Base-by-base conservation (phyloP, 345 rosid species). In the Boechera stricta region DNA sequence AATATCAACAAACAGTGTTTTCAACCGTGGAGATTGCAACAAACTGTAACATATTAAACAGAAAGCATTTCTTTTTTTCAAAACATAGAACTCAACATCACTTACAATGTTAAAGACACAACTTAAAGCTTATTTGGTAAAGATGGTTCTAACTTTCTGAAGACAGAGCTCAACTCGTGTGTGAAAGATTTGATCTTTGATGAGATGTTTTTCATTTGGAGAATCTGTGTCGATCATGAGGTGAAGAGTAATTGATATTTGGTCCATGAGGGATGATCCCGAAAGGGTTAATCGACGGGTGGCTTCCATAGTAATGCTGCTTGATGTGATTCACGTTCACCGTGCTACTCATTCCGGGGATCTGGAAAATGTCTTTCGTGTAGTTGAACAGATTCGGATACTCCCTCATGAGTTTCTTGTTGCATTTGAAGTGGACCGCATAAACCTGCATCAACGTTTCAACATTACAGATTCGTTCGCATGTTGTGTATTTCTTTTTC, bases 341-440 rank as follows among this genome's bases (percentile, higher is more conserved):
- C 1, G 91, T 79, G 71, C 83, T 77, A 63, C 71, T 82, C 83
- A 89, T 86, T n/a, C 97, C 85, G 0, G 86, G 82, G 47, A 87
- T 53, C 48, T 91, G 92, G 75, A 77, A 89, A 1, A 91, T 36
- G 63, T 87, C 97, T 75, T 91, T 91, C 13, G 87, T 82, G 80
- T 91, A 86, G 74, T 89, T 86, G 82, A 85, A 91, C 75, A 91
- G 56, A 75, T 89, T 91, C 4, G 84, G 88, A 82, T 85, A 91
- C 81, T 89, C 93, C 12, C 90, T 82, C 2, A 91, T 18, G 21
- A 89, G 88, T 74, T 86, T 91, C 81, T 87, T 88, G 85, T 91
- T 88, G 88, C 96, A 91, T 79, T 91, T 91, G 86, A 91, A 88
- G 74, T 87, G 90, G 41, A 91, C 97, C 0, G 85, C 88, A 44